A percentile compares a stretch with the other conserved stretches of the same genome.
phyloP scores from a whole-genome alignment of 352 stramenopile species.

The Phytophthora constricta region DNA sequence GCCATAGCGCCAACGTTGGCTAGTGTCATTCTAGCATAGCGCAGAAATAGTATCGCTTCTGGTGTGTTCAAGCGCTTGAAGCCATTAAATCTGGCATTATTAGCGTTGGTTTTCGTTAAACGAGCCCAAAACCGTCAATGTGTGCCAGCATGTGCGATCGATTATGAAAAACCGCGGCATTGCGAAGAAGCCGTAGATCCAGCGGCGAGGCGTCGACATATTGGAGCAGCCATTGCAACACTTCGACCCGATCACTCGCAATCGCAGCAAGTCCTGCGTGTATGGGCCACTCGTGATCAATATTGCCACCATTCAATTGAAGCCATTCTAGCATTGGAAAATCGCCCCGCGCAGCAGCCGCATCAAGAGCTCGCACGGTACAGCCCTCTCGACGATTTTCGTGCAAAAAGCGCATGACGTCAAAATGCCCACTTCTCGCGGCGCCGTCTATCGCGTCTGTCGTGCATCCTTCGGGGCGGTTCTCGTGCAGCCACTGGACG shows the following conservation, averaged over 20 bases:
- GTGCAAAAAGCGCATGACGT: conserved; percentile 39
- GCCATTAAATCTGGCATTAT: neutral
- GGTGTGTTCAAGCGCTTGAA: neutral
- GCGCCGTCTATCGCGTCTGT: conserved; percentile 43
- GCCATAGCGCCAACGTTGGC: too few species aligned
- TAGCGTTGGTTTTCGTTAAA: conserved; percentile 6
- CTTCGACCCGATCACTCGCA: conserved; percentile 28
- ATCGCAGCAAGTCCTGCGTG: conserved; percentile 29
- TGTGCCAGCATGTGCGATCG: conserved; percentile 33
- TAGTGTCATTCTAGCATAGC: neutral
- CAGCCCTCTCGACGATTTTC: conserved; percentile 23
- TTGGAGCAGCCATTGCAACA: conserved; percentile 35
- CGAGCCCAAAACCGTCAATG: conserved; percentile 25
- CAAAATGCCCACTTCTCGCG: conserved; percentile 28
- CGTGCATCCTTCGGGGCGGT: conserved; percentile 40
- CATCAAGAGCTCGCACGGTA: conserved; percentile 29
- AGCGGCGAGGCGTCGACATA: conserved; percentile 2
- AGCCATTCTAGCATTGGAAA: conserved; percentile 40
- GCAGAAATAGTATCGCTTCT: neutral
- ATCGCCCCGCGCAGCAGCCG: conserved; percentile 21
- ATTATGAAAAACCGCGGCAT: conserved; percentile 24
- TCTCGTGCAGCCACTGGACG: conserved; percentile 38
- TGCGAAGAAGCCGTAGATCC: conserved; percentile 27
- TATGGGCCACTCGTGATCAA: conserved; percentile 22
- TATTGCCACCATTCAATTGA: neutral